These are phyloP conservation scores for Clonostachys solani DNA, from an alignment of 2,329 filamentous ascomycete genomes.

Conservation along the genomic window DNA sequence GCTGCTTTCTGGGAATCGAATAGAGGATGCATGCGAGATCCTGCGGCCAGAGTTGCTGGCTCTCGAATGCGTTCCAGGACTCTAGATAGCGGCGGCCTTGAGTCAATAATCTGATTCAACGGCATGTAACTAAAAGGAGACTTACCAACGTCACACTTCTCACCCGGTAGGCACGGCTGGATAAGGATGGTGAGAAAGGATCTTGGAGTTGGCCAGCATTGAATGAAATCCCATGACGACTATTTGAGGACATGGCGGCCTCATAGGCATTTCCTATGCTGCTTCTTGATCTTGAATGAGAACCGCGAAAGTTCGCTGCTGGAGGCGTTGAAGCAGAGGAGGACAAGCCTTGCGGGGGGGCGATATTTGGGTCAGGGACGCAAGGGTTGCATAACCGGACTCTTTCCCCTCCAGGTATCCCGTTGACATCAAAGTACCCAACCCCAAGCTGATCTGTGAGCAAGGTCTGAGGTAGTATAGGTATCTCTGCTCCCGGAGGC, in stretches of 20 bases:
- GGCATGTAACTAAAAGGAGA: no score
- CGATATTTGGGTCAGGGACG: constrained; percentile 57
- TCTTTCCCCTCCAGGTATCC: constrained; percentile 48
- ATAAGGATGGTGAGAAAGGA: no score
- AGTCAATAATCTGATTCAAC: no score
- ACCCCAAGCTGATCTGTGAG: constrained; percentile 32
- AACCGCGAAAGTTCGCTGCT: constrained; percentile 19
- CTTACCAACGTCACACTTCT: no score
- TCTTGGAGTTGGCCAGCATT: neutral
- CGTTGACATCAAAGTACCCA: constrained; percentile 36
- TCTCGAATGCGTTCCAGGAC: no score
- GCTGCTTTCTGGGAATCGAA: no score
- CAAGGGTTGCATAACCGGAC: constrained; percentile 60
- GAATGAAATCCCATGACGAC: constrained; percentile 23
- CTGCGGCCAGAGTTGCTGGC: no score
- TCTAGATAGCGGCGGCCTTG: no score
- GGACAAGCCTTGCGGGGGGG: constrained; percentile 42
- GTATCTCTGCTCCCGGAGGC: constrained; percentile 50
- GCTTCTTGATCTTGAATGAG: constrained; percentile 38
- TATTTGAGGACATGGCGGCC: constrained; percentile 15
- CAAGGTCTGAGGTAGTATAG: constrained; percentile 21
- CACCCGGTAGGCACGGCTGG: no score
- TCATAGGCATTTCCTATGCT: constrained; percentile 27
- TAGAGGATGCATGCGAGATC: no score
- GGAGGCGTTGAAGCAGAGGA: constrained; percentile 24